These are phyloP conservation scores for Psilocybe cyanescens DNA, from an alignment of 768 basidiomycete genomes.

Conservation along the genomic window DNA sequence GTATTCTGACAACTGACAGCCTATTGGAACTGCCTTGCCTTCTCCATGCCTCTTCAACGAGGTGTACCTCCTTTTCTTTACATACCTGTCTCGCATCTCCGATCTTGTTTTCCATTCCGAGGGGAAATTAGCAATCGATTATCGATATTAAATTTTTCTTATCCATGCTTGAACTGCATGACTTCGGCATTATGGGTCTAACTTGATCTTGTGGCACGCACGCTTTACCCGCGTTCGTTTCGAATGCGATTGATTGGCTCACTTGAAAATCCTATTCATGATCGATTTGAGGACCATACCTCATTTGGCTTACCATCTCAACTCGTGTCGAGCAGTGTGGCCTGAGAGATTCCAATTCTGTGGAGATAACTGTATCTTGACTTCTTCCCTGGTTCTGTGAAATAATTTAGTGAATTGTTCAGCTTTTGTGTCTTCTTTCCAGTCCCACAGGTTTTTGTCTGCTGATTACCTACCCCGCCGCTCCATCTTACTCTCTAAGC, in stretches of 20 bases:
- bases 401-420: neutral
- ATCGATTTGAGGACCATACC: neutral
- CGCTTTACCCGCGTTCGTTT: neutral
- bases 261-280: neutral
- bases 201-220: neutral
- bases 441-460: neutral
- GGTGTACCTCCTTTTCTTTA: neutral
- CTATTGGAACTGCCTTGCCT: neutral
- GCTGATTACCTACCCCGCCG: neutral
- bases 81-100: neutral
- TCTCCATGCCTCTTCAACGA: neutral
- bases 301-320: no score
- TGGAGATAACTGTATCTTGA: neutral
- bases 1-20: neutral
- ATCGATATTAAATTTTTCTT: constrained; percentile 10
- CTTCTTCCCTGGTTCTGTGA: neutral
- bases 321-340: neutral
- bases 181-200: neutral
- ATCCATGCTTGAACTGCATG: neutral
- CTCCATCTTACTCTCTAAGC: neutral
- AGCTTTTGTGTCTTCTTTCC: neutral
- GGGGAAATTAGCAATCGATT: constrained; percentile 1
- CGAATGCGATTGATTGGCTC: neutral
- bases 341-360: neutral
- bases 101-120: neutral